phyloP scores from a whole-genome alignment of 75 land plant species.

The Larix kaempferi region DNA sequence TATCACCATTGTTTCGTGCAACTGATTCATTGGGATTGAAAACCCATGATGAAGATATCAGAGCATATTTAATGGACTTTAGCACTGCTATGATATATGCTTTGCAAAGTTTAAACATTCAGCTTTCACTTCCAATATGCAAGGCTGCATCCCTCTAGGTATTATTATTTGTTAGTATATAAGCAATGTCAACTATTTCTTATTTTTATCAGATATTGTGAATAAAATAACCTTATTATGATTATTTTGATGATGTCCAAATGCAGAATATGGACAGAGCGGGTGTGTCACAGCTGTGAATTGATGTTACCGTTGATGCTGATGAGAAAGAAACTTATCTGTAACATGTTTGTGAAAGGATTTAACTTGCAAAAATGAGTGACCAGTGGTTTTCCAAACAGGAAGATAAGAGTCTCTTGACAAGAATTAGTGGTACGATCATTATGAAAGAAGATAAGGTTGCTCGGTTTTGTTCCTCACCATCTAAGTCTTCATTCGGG shows the following conservation, averaged over 20 bases:
- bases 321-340: no score
- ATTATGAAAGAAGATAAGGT: background rate
- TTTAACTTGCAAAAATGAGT: background rate
- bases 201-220: no score
- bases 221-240: background rate
- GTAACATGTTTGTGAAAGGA: background rate
- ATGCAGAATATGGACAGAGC: background rate
- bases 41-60: background rate
- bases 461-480: conserved; percentile 39
- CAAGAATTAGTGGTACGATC: no score
- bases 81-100: background rate
- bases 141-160: background rate
- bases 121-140: no score
- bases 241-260: background rate
- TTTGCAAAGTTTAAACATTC: background rate
- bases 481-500: conserved; percentile 51
- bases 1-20: background rate
- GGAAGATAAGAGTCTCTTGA: background rate
- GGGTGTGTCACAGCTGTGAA: background rate
- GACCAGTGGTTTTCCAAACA: background rate
- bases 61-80: background rate
- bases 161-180: background rate
- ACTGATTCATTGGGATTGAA: background rate
- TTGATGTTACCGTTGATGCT: background rate
- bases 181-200: background rate